Conservation (phyloP, 306 rosid genomes). For the Adenanthera pavonina region DNA sequence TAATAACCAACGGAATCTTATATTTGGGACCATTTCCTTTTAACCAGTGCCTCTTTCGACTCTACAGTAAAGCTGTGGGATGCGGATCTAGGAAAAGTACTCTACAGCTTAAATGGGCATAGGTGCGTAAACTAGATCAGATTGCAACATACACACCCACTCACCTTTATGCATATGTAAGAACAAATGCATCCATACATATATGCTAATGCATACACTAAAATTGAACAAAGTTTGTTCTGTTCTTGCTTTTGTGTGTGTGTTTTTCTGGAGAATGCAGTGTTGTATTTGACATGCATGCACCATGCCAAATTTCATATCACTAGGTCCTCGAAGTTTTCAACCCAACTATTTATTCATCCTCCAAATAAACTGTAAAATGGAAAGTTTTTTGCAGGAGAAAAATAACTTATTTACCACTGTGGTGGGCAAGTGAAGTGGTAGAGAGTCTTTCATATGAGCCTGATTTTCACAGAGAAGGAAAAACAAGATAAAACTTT, state of each 20-base stretch:
- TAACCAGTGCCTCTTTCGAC: constrained; percentile 70
- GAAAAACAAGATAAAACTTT: neutral
- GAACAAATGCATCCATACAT: neutral
- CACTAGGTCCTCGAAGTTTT: neutral
- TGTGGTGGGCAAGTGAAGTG: neutral
- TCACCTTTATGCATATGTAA: neutral
- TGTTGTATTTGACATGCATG: neutral
- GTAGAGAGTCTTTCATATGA: neutral
- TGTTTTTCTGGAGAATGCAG: neutral
- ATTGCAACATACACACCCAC: neutral
- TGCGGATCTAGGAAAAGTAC: constrained; percentile 62
- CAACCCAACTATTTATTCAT: neutral
- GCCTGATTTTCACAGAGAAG: constrained; percentile 1
- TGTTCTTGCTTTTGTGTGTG: neutral
- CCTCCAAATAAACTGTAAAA: neutral
- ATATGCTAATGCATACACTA: constrained; percentile 1
- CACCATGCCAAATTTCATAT: neutral
- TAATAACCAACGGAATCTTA: constrained; percentile 16
- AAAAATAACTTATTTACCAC: neutral
- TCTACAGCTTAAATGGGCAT: constrained; percentile 63
- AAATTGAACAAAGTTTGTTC: neutral
- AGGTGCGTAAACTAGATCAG: constrained; percentile 46
- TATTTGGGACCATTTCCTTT: constrained; percentile 14
- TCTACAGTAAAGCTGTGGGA: constrained; percentile 69
- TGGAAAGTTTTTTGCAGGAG: neutral